phyloP scores from a whole-genome alignment of 306 rosid genomes.

The Castanea sativa region DNA sequence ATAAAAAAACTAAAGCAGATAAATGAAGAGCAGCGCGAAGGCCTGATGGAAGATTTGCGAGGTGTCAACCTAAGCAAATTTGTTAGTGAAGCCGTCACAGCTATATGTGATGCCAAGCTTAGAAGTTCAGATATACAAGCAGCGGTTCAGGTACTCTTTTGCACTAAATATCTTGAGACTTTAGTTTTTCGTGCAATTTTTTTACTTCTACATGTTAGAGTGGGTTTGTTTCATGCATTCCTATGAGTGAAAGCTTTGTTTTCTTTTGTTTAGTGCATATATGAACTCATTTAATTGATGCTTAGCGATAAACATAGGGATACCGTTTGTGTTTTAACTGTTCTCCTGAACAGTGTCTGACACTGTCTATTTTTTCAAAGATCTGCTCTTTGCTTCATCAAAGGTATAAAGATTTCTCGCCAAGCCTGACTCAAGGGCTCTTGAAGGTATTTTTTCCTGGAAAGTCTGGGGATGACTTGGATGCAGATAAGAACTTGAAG shows the following conservation, averaged over 20 bases:
- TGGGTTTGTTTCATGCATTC: background rate
- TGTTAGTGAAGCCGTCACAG: slow-evolving; percentile 96
- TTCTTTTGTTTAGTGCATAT: background rate
- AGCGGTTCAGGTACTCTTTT: slow-evolving; percentile 75
- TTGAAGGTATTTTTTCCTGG: slow-evolving; percentile 90
- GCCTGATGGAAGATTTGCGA: slow-evolving; percentile 81
- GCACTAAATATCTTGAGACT: background rate
- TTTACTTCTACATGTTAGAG: background rate
- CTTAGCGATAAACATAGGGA: background rate
- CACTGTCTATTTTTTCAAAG: slow-evolving; percentile 40
- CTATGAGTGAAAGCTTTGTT: background rate
- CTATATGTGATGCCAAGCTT: slow-evolving; percentile 95
- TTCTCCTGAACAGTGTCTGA: slow-evolving; percentile 11
- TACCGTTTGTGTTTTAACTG: background rate
- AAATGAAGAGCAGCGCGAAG: slow-evolving; percentile 92
- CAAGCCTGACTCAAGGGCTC: slow-evolving; percentile 89
- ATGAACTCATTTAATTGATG: slow-evolving; percentile 13
- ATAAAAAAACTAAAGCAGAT: slow-evolving; percentile 95
- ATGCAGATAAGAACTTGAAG: slow-evolving; percentile 76
- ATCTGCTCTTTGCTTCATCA: slow-evolving; percentile 98
- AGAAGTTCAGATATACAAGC: slow-evolving; percentile 92
- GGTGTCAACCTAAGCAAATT: slow-evolving; percentile 94
- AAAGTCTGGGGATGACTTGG: slow-evolving; percentile 79
- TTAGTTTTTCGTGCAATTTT: background rate
- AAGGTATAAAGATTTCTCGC: slow-evolving; percentile 94